phyloP scores from a whole-genome alignment of 2,329 filamentous ascomycete genomes.

The Venturia pyrina region DNA sequence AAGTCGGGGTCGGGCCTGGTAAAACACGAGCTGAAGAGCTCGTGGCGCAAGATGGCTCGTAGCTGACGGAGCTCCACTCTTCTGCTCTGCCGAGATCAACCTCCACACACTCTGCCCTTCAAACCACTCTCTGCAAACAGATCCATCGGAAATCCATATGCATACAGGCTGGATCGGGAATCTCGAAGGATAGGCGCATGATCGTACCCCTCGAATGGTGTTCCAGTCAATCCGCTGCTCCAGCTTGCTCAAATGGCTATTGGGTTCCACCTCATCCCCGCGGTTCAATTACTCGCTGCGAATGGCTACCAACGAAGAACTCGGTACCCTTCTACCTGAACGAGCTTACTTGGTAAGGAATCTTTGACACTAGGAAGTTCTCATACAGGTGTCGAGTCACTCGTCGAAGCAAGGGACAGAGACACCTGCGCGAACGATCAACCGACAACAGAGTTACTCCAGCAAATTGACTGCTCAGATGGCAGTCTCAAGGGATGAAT shows the following conservation, averaged over 20 bases:
- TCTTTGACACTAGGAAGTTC: background rate
- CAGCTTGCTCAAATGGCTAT: background rate
- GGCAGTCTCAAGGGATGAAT: background rate
- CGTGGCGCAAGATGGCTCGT: background rate
- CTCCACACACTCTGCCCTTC: background rate
- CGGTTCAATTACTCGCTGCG: background rate
- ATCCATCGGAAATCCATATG: background rate
- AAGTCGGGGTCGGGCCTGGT: background rate
- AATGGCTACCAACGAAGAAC: background rate
- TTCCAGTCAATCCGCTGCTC: background rate
- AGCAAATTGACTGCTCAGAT: background rate
- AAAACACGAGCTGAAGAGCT: background rate
- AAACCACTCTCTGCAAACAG: background rate
- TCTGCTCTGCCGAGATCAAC: background rate
- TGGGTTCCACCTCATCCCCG: background rate
- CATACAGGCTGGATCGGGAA: background rate
- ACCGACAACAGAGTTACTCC: background rate
- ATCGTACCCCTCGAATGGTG: background rate
- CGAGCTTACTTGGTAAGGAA: background rate
- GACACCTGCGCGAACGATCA: background rate
- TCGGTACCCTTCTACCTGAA: background rate
- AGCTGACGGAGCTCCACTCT: background rate
- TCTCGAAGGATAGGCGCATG: background rate
- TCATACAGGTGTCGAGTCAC: too few relatives aligned
- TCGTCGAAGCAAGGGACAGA: too few relatives aligned